Evolutionary conservation across 139 green algal species (phyloP).

Genomic region (Coccomyxa sp.): DNA sequence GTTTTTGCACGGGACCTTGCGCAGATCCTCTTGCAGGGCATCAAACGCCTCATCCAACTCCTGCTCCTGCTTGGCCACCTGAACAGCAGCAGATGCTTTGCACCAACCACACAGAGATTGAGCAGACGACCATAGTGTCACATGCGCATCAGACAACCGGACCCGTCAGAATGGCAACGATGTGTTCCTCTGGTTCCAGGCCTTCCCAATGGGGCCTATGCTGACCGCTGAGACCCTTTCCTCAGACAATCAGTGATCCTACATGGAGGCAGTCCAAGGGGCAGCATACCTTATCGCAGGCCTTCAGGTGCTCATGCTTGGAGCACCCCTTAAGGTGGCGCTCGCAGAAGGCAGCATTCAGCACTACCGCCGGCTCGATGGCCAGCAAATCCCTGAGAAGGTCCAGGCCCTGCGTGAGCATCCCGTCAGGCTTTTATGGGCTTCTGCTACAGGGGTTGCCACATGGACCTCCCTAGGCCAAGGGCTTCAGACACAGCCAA

Average conservation of each 20-base stretch:
- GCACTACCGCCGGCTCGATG: conserved; percentile 59
- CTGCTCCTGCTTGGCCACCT: neutral
- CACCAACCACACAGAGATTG: neutral
- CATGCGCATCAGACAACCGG: neutral
- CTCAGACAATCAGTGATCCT: neutral
- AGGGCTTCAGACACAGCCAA: neutral
- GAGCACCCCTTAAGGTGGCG: conserved; percentile 61
- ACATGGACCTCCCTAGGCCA: neutral
- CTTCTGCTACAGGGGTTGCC: neutral
- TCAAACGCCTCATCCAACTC: neutral
- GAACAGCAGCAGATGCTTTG: neutral
- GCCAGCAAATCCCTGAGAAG: conserved; percentile 44
- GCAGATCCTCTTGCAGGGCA: neutral
- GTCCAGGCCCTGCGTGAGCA: conserved; percentile 12
- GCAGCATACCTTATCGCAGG: conserved; percentile 3
- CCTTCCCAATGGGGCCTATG: neutral
- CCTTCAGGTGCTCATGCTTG: conserved; percentile 40
- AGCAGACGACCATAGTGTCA: neutral
- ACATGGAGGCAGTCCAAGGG: neutral
- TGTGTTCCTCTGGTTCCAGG: neutral
- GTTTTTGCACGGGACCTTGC: neutral
- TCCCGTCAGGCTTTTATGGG: neutral
- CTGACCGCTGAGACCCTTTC: neutral
- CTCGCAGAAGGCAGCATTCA: conserved; percentile 82
- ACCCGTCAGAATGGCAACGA: neutral